These are phyloP conservation scores for Physcomitrium patens DNA, from an alignment of 225 moss, liverwort and hornwort species.

Conservation along the genomic window DNA sequence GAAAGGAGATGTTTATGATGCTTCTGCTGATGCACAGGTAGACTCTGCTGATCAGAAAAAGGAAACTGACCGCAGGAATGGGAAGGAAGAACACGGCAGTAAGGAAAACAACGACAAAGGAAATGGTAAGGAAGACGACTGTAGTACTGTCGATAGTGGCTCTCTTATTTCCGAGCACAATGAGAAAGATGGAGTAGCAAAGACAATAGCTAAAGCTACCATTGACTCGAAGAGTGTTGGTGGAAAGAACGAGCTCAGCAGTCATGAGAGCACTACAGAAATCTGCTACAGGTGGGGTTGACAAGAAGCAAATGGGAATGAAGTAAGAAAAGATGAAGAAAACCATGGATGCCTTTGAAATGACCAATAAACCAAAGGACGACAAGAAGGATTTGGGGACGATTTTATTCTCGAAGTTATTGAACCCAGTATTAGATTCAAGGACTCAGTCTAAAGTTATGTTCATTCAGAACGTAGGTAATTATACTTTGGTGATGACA, in stretches of 20 bases:
- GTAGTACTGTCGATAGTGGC: constrained; percentile 8
- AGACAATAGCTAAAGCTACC: constrained; percentile 26
- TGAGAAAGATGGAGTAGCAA: constrained; percentile 20
- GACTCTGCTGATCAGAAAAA: constrained; percentile 27
- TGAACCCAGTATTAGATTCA: constrained; percentile 13
- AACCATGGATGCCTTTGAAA: not conserved
- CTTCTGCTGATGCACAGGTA: constrained; percentile 28
- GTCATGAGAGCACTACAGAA: constrained; percentile 17
- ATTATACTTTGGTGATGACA: constrained; percentile 35
- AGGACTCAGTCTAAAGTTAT: constrained; percentile 37
- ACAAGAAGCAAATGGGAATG: constrained; percentile 21
- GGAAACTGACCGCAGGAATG: not conserved
- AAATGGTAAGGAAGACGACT: not conserved
- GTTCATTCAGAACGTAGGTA: constrained; percentile 46
- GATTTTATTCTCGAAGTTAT: not conserved
- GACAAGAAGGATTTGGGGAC: constrained; percentile 9
- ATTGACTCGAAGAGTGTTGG: constrained; percentile 20
- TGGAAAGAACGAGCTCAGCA: constrained; percentile 17
- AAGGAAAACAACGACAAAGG: too few species aligned
- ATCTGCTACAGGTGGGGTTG: constrained; percentile 24
- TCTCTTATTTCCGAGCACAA: not conserved
- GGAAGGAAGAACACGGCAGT: too few species aligned
- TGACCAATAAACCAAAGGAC: constrained; percentile 17
- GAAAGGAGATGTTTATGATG: constrained; percentile 22
- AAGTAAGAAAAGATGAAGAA: constrained; percentile 5